A percentile compares a stretch with the other conserved stretches of the same genome.
Evolutionary conservation across 139 green algal genomes (phyloP).

Genomic region (Picochlorum sp.): DNA sequence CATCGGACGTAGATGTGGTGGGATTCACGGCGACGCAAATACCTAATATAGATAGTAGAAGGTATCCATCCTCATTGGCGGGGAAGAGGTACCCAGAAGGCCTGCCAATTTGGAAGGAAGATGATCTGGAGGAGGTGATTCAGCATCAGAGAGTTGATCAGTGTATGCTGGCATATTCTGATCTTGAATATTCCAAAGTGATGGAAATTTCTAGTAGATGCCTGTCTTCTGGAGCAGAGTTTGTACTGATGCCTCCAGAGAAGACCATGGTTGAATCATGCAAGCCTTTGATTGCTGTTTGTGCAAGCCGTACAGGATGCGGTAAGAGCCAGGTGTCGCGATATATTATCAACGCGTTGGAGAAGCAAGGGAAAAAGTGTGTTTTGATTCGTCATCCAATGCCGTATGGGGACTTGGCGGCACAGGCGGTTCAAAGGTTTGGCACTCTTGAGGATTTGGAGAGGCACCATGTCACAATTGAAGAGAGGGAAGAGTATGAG

Average conservation of each 20-base stretch:
- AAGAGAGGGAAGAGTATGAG: conserved; percentile 46
- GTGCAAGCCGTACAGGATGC: conserved; percentile 33
- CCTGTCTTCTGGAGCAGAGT: conserved; percentile 29
- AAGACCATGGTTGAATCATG: conserved; percentile 21
- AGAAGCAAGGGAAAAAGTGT: conserved; percentile 40
- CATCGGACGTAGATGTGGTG: conserved; percentile 11
- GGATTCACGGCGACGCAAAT: conserved; percentile 45
- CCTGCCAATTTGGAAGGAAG: conserved; percentile 29
- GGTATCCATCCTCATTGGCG: conserved; percentile 22
- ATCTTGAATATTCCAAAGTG: conserved; percentile 20
- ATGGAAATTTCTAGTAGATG: conserved; percentile 20
- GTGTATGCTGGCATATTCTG: conserved; percentile 24
- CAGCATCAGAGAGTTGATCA: conserved; percentile 16
- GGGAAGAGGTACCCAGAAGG: conserved; percentile 24
- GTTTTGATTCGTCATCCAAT: conserved; percentile 41
- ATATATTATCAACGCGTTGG: conserved; percentile 30
- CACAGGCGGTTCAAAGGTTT: conserved; percentile 40
- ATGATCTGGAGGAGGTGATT: conserved; percentile 24
- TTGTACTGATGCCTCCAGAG: conserved; percentile 17
- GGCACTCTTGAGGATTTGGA: conserved; percentile 29
- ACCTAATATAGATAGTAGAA: conserved; percentile 26
- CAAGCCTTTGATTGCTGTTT: conserved; percentile 27
- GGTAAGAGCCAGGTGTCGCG: conserved; percentile 32
- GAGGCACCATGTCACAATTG: conserved; percentile 29
- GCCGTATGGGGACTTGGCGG: conserved; percentile 36